phyloP scores from a whole-genome alignment of 2,329 filamentous ascomycete genomes.

The Fusarium napiforme region DNA sequence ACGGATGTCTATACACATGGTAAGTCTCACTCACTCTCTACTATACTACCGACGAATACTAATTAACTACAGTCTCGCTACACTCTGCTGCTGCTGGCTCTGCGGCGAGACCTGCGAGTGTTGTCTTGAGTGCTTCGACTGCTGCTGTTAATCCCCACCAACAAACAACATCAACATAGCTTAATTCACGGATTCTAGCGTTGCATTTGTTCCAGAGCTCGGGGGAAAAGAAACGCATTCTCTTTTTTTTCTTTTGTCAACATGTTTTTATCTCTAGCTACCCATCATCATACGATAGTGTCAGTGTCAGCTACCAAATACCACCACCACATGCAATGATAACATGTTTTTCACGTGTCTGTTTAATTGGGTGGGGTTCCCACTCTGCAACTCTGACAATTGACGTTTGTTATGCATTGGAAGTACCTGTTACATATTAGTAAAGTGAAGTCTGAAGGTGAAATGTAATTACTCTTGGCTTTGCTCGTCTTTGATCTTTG shows the following conservation, averaged over 20 bases:
- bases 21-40: constrained; percentile 25
- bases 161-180: not conserved
- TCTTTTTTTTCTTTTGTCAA: not conserved
- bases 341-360: not conserved
- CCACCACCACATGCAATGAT: constrained; percentile 9
- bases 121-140: constrained; percentile 55
- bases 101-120: constrained; percentile 58
- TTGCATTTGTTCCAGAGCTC: constrained; percentile 2
- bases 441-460: not conserved
- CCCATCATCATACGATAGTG: not conserved
- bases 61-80: constrained; percentile 48
- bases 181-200: not conserved
- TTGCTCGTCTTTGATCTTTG: constrained; percentile 39
- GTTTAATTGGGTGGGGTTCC: not conserved
- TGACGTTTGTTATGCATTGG: constrained; percentile 50
- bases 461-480: constrained; percentile 43
- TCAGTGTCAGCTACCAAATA: constrained; percentile 7
- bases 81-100: constrained; percentile 58
- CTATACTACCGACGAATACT: fast-evolving
- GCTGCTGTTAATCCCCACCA: constrained; percentile 50
- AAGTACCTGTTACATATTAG: constrained; percentile 44
- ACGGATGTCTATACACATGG: constrained; percentile 55
- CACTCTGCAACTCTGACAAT: constrained; percentile 38
- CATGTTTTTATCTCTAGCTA: not conserved
- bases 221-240: not conserved